A percentile compares a stretch with the other conserved stretches of the same genome.
phyloP scores from a whole-genome alignment of 1,284 basidiomycete genomes.

The Schizopora paradoxa region DNA sequence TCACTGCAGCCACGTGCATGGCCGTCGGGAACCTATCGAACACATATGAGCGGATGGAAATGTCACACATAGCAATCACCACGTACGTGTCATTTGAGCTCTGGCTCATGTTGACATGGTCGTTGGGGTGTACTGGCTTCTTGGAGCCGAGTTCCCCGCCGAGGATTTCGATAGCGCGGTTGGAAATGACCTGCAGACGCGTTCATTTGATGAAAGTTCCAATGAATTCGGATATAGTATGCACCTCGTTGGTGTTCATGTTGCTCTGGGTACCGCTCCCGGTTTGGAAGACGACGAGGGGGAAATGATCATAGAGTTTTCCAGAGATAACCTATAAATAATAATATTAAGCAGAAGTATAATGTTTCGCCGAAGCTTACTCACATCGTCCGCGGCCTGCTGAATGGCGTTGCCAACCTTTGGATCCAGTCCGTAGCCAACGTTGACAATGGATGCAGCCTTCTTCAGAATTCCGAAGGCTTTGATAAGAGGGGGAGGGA shows the following conservation, averaged over 20 bases:
- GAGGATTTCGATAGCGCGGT: constrained; percentile 95
- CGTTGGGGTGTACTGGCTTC: constrained; percentile 98
- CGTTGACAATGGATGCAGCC: constrained; percentile 91
- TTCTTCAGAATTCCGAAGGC: constrained; percentile 99
- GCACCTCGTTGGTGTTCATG: constrained; percentile 98
- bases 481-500: constrained; percentile 93
- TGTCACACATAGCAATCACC: constrained; percentile 5
- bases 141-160: constrained; percentile 96
- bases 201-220: neutral
- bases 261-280: constrained; percentile 99
- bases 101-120: constrained; percentile 99
- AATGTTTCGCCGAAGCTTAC: constrained; percentile 21
- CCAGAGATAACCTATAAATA: constrained; percentile 82
- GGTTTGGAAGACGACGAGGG: constrained; percentile 98
- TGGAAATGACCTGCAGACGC: constrained; percentile 81
- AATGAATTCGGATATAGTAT: constrained; percentile 3
- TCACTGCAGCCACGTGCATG: constrained; percentile 97
- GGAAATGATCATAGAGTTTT: constrained; percentile 93
- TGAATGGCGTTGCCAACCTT: constrained; percentile 89
- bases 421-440: constrained; percentile 85
- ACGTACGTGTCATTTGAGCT: constrained; percentile 95
- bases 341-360: constrained; percentile 2
- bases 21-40: constrained; percentile 87
- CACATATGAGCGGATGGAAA: neutral
- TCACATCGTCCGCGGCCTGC: constrained; percentile 89